Base-by-base conservation (phyloP, 768 basidiomycete genomes). In the Ramaria rubella region DNA sequence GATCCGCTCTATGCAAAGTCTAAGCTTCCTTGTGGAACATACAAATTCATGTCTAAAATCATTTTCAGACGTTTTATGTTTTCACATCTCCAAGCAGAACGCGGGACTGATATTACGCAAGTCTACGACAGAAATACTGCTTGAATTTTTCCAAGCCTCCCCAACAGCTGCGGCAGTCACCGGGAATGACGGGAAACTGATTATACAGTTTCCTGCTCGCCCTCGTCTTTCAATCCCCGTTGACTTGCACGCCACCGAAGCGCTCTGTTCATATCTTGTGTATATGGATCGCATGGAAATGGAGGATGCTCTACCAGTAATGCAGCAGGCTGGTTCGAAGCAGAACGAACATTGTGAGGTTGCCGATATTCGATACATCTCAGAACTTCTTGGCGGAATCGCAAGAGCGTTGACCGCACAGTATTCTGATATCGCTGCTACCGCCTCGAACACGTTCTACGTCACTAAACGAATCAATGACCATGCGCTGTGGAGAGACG, bases 101-200 rank as follows among this genome's bases (percentile, higher is more conserved):
- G 78, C 75, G 3, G 77, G 70, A 9, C 54, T 81, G 3, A 63
- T 81, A n/a, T 17, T 51, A 5, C 49, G 49, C 21, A 51, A 23
- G 21, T 6, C 19, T 5, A 24, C 15, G 24, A 36, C 59, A 5
- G 54, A 61, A 12, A 71, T 73, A 12, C 55, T 69, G 23, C 73
- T 76, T 54, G 80, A 81, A 59, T 64, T 65, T 6, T 82, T 82
- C 55, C 76, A 81, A 60, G 68, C 74, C 14, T 75, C 75, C 2
- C 71, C 77, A 1, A 61, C 63, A 24, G 60, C 69, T 2, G 62
- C 61, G 11, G 59, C 58, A 5, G 70, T 81, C 21, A 75, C 77
- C 65, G 62, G 59, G 1, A 50, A 70, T 0, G 59, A 62, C 33
- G 77, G 78, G 30, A 79, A 78, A 55, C 69, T 81, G 3, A 19